A percentile compares a stretch with the other conserved stretches of the same genome.
Evolutionary conservation across 495 filamentous ascomycete genomes (phyloP).

Genomic region (Xylaria bambusicola): DNA sequence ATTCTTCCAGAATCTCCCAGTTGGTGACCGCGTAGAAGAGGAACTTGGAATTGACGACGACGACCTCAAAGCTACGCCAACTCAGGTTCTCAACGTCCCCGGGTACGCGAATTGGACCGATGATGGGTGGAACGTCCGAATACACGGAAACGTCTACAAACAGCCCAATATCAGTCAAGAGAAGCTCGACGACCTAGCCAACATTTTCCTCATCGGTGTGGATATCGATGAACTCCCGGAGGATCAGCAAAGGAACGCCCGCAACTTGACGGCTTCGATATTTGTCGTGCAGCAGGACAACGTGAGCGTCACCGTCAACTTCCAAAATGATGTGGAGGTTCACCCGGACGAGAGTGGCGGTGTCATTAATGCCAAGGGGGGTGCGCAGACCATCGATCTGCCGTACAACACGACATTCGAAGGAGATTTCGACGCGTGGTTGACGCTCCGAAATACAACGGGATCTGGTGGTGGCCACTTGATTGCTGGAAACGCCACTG

Average conservation of each 20-base stretch:
- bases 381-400: slow-evolving; percentile 56
- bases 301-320: slow-evolving; percentile 62
- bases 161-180: slow-evolving; percentile 64
- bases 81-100: slow-evolving; percentile 72
- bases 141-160: slow-evolving; percentile 80
- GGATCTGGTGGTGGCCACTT: slow-evolving; percentile 48
- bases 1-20: slow-evolving; percentile 69
- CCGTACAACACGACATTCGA: slow-evolving; percentile 59
- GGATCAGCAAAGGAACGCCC: slow-evolving; percentile 62
- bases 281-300: slow-evolving; percentile 70
- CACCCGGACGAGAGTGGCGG: slow-evolving; percentile 35
- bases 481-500: slow-evolving; percentile 61
- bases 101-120: slow-evolving; percentile 81
- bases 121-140: slow-evolving; percentile 71
- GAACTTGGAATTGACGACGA: slow-evolving; percentile 58
- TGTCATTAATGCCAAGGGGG: slow-evolving; percentile 45
- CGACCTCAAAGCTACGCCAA: slow-evolving; percentile 62
- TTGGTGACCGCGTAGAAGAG: slow-evolving; percentile 58
- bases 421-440: slow-evolving; percentile 72
- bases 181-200: slow-evolving; percentile 65
- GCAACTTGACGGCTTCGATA: slow-evolving; percentile 71
- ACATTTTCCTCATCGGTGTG: slow-evolving; percentile 67
- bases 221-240: slow-evolving; percentile 59
- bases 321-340: slow-evolving; percentile 51
- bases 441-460: slow-evolving; percentile 55